A percentile compares a stretch with the other conserved stretches of the same genome.
Conservation (phyloP, 805 yeast genomes). For the Ogataea salicorniae region DNA sequence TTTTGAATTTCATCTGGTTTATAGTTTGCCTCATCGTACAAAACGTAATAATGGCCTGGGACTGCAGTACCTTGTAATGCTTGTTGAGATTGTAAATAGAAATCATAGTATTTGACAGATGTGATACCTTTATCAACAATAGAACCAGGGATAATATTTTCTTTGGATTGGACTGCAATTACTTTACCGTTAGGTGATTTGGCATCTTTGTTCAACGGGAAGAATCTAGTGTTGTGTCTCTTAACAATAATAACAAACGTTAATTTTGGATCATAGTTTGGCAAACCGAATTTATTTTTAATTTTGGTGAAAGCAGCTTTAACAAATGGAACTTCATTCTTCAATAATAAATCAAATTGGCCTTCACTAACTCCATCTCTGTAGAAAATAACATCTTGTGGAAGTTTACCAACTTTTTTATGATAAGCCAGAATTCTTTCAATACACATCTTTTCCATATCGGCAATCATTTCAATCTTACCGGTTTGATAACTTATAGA, state of each 20-base stretch:
- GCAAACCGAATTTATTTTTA: conserved; percentile 7
- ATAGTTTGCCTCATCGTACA: conserved; percentile 26
- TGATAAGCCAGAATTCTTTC: conserved; percentile 20
- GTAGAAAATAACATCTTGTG: conserved; percentile 24
- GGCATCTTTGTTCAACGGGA: conserved; percentile 24
- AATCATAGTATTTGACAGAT: conserved; percentile 27
- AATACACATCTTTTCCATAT: conserved; percentile 22
- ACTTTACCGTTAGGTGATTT: conserved; percentile 15
- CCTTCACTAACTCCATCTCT: conserved; percentile 33
- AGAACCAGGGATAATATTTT: conserved; percentile 27
- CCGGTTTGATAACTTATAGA: conserved; percentile 20
- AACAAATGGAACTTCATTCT: conserved; percentile 25
- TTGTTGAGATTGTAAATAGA: conserved; percentile 29
- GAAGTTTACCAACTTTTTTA: conserved; percentile 19
- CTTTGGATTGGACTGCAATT: conserved; percentile 20
- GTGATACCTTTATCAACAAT: conserved; percentile 29
- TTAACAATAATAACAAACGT: conserved; percentile 25
- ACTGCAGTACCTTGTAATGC: conserved; percentile 32
- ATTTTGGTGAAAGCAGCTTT: conserved; percentile 18
- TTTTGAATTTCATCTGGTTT: conserved; percentile 25
- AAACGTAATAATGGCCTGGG: conserved; percentile 31
- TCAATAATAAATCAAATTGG: conserved; percentile 26
- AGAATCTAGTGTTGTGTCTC: conserved; percentile 26
- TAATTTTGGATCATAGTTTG: conserved; percentile 24
- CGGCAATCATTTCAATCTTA: conserved; percentile 19